Conservation (phyloP, 208 protist genomes). For the Wallacemonas sp. region DNA sequence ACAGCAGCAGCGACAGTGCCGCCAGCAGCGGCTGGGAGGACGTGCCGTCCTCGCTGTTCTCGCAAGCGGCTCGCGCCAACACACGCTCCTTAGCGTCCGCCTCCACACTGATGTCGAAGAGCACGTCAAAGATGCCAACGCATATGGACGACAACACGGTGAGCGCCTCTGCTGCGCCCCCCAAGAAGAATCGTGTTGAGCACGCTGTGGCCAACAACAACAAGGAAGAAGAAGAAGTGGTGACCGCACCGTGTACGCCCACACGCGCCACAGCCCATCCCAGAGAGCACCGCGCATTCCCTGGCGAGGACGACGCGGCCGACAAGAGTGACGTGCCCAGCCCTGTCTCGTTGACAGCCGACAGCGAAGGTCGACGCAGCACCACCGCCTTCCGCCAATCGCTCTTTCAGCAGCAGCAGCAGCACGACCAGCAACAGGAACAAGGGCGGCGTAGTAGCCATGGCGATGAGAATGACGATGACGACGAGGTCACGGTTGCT, state of each 20-base stretch:
- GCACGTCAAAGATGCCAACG: neutral
- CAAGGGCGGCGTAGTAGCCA: slow-evolving; percentile 12
- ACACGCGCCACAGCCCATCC: neutral
- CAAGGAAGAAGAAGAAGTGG: neutral
- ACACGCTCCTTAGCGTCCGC: neutral
- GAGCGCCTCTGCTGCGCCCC: neutral
- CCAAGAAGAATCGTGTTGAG: neutral
- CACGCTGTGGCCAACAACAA: neutral
- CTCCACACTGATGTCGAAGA: neutral
- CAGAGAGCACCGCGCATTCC: too few species aligned
- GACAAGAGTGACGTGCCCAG: slow-evolving; percentile 14
- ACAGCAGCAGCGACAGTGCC: neutral
- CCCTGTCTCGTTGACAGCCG: slow-evolving; percentile 32
- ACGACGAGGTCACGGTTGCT: neutral
- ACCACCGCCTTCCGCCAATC: slow-evolving; percentile 9
- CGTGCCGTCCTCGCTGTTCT: slow-evolving; percentile 13
- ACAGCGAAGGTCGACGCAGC: slow-evolving; percentile 36
- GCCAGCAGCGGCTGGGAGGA: slow-evolving; percentile 12
- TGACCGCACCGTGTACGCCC: neutral
- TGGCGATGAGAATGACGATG: too few species aligned
- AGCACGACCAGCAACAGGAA: slow-evolving; percentile 10
- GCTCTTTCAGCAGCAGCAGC: slow-evolving; percentile 16
- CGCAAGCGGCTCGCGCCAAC: neutral
- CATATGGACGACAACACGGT: neutral
- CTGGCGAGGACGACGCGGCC: neutral